Conservation (phyloP, 768 basidiomycete species). For the Kwoniella bestiolae region DNA sequence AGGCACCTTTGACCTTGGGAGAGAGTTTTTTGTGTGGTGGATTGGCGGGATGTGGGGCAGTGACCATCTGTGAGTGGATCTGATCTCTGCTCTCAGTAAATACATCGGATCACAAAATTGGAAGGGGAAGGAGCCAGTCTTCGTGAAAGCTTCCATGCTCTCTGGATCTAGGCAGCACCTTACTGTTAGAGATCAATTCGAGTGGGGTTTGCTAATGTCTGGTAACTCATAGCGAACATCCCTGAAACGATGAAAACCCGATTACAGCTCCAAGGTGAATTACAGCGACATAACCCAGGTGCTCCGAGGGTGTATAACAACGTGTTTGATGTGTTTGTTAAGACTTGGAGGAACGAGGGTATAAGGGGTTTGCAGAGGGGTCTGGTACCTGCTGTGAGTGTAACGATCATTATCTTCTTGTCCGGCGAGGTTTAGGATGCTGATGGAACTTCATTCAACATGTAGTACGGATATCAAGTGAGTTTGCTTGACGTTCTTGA, state of each 20-base stretch:
- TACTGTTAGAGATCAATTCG: too few species aligned
- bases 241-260: slow-evolving; percentile 84
- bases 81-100: not conserved
- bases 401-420: not conserved
- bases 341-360: slow-evolving; percentile 89
- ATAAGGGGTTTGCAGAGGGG: slow-evolving; percentile 91
- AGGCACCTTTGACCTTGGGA: slow-evolving; percentile 34
- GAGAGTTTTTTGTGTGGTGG: slow-evolving; percentile 79
- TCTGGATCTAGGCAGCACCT: too few species aligned
- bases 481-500: slow-evolving; percentile 52
- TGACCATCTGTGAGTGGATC: slow-evolving; percentile 59
- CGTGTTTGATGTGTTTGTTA: slow-evolving; percentile 80
- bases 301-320: slow-evolving; percentile 78
- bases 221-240: slow-evolving; percentile 40
- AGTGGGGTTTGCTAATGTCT: not conserved
- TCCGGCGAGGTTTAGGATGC: not conserved
- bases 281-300: slow-evolving; percentile 66
- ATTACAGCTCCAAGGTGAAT: slow-evolving; percentile 92
- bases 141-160: too few species aligned
- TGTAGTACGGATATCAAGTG: slow-evolving; percentile 84
- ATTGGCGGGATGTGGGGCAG: slow-evolving; percentile 87
- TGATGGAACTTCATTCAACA: not conserved
- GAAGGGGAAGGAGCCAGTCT: too few species aligned
- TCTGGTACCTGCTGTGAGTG: slow-evolving; percentile 80
- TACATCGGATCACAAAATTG: too few species aligned